phyloP scores from a whole-genome alignment of 1,139 yeast species.

The Dujonia santamariae region DNA sequence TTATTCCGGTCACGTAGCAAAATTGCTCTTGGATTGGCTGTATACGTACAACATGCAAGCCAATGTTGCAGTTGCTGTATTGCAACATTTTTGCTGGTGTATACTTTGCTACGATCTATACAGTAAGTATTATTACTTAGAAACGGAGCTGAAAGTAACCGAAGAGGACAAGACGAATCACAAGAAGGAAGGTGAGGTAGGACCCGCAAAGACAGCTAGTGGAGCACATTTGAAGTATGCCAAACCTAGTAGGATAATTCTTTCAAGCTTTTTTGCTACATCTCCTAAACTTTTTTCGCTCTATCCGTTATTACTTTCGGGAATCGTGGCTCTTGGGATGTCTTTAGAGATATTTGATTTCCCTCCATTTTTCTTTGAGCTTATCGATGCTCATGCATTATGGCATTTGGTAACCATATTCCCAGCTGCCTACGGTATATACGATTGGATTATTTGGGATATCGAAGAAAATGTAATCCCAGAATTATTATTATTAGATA shows the following conservation, averaged over 20 bases:
- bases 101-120: constrained; percentile 33
- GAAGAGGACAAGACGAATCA: too few species aligned
- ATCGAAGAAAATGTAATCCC: constrained; percentile 30
- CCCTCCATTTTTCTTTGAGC: constrained; percentile 59
- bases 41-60: constrained; percentile 94
- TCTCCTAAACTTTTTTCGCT: constrained; percentile 41
- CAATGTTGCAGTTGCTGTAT: constrained; percentile 71
- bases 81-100: constrained; percentile 57
- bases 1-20: constrained; percentile 61
- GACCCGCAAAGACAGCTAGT: background rate
- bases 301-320: constrained; percentile 45
- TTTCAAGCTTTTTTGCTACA: constrained; percentile 32
- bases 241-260: constrained; percentile 18
- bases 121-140: constrained; percentile 25
- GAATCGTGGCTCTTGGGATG: constrained; percentile 68
- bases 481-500: constrained; percentile 13
- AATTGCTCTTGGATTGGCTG: constrained; percentile 76
- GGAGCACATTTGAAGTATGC: constrained; percentile 26
- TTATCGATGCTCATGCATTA: constrained; percentile 87
- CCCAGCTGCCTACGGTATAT: constrained; percentile 51
- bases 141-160: constrained; percentile 15
- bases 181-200: too few species aligned
- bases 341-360: constrained; percentile 86
- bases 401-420: constrained; percentile 85
- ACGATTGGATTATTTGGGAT: constrained; percentile 50